phyloP scores from a whole-genome alignment of 495 filamentous ascomycete genomes.

The Talaromyces wortmannii region DNA sequence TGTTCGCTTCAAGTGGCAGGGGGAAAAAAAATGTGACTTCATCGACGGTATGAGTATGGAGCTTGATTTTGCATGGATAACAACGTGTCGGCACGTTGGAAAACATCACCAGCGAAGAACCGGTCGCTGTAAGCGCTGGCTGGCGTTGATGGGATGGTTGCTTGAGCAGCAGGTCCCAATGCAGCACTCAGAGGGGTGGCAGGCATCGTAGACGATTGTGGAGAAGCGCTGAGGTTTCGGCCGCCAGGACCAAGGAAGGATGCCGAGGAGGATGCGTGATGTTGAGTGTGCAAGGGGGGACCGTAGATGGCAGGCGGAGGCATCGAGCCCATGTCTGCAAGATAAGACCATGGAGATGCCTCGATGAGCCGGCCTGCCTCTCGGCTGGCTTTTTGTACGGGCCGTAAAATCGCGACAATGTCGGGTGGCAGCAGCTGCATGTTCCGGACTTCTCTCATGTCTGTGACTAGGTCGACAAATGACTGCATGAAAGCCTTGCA shows the following conservation, averaged over 20 bases:
- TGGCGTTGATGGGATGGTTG: conserved; percentile 77
- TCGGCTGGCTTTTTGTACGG: conserved; percentile 68
- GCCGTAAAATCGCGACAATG: conserved; percentile 62
- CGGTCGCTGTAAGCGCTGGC: conserved; percentile 58
- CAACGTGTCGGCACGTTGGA: conserved; percentile 66
- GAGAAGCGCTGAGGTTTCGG: conserved; percentile 21
- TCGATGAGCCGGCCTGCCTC: conserved; percentile 69
- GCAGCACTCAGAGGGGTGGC: conserved; percentile 77
- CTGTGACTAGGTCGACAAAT: conserved; percentile 65
- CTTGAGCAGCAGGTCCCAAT: conserved; percentile 80
- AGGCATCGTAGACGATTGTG: conserved; percentile 39
- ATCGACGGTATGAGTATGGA: conserved; percentile 32
- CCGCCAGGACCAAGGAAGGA: background rate
- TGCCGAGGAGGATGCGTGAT: conserved; percentile 24
- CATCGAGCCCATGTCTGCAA: conserved; percentile 29
- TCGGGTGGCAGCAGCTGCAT: conserved; percentile 60
- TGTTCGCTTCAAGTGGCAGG: background rate
- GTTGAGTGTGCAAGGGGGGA: conserved; percentile 29
- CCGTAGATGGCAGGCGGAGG: conserved; percentile 26
- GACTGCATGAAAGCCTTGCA: conserved; percentile 72
- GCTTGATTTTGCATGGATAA: conserved; percentile 50
- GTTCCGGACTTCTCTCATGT: conserved; percentile 61
- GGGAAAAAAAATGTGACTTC: background rate
- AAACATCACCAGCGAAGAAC: conserved; percentile 64
- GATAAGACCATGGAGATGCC: conserved; percentile 66